Percentiles rank a stretch among this genome's conserved stretches.
phyloP scores from a whole-genome alignment of 73 alveolate genomes.

The Paramecium sonneborni region DNA sequence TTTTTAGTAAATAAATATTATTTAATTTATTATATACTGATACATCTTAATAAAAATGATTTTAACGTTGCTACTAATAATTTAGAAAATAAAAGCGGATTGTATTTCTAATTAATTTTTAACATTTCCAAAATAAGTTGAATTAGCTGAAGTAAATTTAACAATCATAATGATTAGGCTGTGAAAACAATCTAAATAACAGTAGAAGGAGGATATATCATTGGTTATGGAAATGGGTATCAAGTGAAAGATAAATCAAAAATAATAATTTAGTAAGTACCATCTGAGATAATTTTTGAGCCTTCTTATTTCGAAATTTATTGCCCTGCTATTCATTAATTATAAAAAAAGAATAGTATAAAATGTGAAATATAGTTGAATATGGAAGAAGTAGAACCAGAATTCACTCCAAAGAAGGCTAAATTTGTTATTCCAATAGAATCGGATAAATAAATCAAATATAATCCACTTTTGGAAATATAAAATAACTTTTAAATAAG shows the following conservation, averaged over 20 bases:
- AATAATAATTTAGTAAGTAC: neutral
- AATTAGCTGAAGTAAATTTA: neutral
- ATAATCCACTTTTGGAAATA: neutral
- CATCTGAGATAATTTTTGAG: neutral
- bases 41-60: neutral
- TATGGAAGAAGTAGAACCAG: neutral
- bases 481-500: neutral
- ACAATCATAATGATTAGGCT: neutral
- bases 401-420: neutral
- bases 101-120: neutral
- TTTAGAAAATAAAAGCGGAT: neutral
- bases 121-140: neutral
- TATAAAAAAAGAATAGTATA: neutral
- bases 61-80: neutral
- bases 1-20: neutral
- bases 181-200: neutral
- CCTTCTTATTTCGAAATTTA: neutral
- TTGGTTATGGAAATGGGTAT: slow-evolving; percentile 4
- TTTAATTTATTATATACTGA: neutral
- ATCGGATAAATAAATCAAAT: neutral
- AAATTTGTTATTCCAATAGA: neutral
- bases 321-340: neutral
- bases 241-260: neutral
- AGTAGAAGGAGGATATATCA: neutral
- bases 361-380: neutral